Evolutionary conservation across 1,284 basidiomycete genomes (phyloP).

Genomic region (Ustilago tritici): DNA sequence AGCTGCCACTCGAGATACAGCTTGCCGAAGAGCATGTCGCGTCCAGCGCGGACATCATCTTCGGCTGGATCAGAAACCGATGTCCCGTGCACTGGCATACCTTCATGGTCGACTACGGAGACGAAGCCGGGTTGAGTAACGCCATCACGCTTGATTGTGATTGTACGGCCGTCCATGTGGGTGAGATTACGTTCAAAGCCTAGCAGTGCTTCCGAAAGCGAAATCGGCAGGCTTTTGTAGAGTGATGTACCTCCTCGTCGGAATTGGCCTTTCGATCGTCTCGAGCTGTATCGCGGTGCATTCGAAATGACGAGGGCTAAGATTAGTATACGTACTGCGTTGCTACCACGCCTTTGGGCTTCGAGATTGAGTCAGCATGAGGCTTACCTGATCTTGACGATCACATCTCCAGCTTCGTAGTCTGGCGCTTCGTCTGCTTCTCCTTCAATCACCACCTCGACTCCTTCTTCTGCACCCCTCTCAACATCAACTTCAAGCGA

Average conservation of each 20-base stretch:
- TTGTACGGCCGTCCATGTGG: slow-evolving; percentile 63
- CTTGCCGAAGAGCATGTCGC: slow-evolving; percentile 56
- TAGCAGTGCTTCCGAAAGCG: slow-evolving; percentile 65
- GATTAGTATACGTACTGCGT: background rate
- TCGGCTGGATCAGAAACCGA: slow-evolving; percentile 34
- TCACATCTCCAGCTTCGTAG: slow-evolving; percentile 65
- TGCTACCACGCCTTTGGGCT: background rate
- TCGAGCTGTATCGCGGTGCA: slow-evolving; percentile 21
- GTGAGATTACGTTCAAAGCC: slow-evolving; percentile 62
- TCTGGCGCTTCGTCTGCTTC: slow-evolving; percentile 66
- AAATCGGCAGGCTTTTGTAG: slow-evolving; percentile 61
- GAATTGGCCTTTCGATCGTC: slow-evolving; percentile 54
- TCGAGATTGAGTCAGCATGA: background rate
- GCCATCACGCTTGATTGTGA: slow-evolving; percentile 51
- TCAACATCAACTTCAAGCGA: slow-evolving; percentile 65
- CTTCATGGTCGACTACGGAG: slow-evolving; percentile 55
- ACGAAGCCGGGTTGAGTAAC: slow-evolving; percentile 66
- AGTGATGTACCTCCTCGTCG: slow-evolving; percentile 60
- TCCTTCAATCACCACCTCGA: slow-evolving; percentile 61
- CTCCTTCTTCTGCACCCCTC: slow-evolving; percentile 61
- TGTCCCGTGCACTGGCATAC: slow-evolving; percentile 62
- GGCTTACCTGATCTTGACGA: slow-evolving; percentile 59
- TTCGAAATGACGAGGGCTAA: background rate
- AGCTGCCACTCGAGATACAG: slow-evolving; percentile 65
- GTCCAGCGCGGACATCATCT: slow-evolving; percentile 33